Evolutionary conservation across 148 eudicot species (phyloP), one percentile per base, ranked within the genome.

Genomic region (Rhododendron vialii): DNA sequence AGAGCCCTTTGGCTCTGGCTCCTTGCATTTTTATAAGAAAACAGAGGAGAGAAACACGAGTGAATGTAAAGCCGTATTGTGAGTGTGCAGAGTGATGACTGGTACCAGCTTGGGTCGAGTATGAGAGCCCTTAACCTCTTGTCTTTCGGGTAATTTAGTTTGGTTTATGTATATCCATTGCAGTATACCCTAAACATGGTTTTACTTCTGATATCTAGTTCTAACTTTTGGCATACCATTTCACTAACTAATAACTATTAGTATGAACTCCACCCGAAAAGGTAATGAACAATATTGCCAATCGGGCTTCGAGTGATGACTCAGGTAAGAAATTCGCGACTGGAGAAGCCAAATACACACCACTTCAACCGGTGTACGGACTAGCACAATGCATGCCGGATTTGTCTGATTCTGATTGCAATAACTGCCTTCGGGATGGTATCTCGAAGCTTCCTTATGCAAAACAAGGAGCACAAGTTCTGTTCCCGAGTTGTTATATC

Each of bases 311-410:
- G 4, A 36, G 14, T 59, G 61, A n/a, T n/a, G 14, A 17, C 9
- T 67, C 26, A 18, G 78, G 36, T 14, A 83, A 13, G 36, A 83
- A 67, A 81, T 89, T 51, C 63, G 91, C 91, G 7, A 45, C 88
- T 2, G 86, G 57, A 41, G 53, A 87, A 61, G 84, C 47, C 17
- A 75, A 79, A 59, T 69, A 85, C 53, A 71, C 83, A 14, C 9
- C 45, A 18, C 76, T 80, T 65, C 30, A 53, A 18, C 78, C 78
- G 1, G 0, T 92, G 26, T 89, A 84, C 69, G 87, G 80, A 7
- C 63, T 88, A 45, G 91, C 81, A 6, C 90, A 89, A 84, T 92
- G 93, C 79, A 90, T 88, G 7, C 92, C 87, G 3, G 91, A 92
- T 55, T 57, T 92, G 33, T 74, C 88, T 0, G 14, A 35, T 24